Evolutionary conservation across 73 alveolate species (phyloP).

Genomic region (Paraurostyla sp.): DNA sequence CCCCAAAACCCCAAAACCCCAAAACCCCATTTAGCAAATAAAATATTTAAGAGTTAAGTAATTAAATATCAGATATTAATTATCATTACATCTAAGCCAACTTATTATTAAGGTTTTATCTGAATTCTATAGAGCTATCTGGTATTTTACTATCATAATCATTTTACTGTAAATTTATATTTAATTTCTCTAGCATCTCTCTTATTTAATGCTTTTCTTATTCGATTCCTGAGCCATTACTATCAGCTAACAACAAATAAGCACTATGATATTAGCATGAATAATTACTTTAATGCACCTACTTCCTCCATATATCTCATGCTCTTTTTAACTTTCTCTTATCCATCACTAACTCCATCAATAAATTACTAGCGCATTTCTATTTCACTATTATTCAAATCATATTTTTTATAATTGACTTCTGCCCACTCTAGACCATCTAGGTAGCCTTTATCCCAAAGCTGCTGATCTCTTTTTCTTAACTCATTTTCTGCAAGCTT

Average conservation of each 20-base stretch:
- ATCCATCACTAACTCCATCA: background rate
- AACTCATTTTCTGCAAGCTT: constrained; percentile 11
- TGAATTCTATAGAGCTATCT: background rate
- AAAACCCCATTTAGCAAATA: no score
- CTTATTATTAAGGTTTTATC: background rate
- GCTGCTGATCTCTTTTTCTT: background rate
- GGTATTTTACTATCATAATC: background rate
- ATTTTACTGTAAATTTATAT: background rate
- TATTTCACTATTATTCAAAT: background rate
- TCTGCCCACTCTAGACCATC: constrained; percentile 40
- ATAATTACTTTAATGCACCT: constrained; percentile 8
- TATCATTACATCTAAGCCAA: no score
- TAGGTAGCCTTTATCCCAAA: background rate
- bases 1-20: no score
- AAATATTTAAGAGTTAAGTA: no score
- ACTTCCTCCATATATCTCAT: background rate
- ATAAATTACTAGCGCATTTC: background rate
- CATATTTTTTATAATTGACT: background rate
- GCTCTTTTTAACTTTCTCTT: background rate
- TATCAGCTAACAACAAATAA: background rate
- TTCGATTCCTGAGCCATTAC: background rate
- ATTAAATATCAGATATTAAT: no score
- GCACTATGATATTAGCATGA: background rate
- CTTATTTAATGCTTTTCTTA: background rate
- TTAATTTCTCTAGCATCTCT: background rate